Evolutionary conservation across 371 early-diverging fungal species (phyloP).

Genomic region (Homolaphlyctis polyrhiza): DNA sequence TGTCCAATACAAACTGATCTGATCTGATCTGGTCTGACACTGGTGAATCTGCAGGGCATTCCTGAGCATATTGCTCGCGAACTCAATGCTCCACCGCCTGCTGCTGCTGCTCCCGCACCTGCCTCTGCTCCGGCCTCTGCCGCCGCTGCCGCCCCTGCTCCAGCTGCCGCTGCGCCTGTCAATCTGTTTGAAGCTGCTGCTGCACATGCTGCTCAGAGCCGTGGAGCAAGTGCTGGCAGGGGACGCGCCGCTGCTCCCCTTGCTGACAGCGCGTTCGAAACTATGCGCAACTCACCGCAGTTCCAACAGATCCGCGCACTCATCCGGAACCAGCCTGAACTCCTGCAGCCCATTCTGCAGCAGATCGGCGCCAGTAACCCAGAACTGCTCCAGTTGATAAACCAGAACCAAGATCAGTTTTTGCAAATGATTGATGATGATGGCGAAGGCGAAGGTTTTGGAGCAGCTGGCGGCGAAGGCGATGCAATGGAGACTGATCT

Average conservation of each 20-base stretch:
- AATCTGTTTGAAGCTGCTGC: conserved; percentile 51
- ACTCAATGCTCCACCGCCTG: conserved; percentile 12
- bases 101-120: conserved; percentile 24
- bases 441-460: too few relatives aligned
- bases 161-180: conserved; percentile 33
- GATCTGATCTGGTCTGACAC: too few relatives aligned
- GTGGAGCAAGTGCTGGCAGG: conserved; percentile 19
- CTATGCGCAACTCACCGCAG: conserved; percentile 74
- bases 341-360: conserved; percentile 81
- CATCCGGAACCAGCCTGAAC: conserved; percentile 78
- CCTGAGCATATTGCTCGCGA: conserved; percentile 35
- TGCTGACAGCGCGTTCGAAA: conserved; percentile 32
- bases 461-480: too few relatives aligned
- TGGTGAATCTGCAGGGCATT: conserved; percentile 53
- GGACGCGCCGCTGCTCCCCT: conserved; percentile 16
- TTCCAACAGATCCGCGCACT: conserved; percentile 87
- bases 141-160: conserved; percentile 26
- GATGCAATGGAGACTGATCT: conserved; percentile 56
- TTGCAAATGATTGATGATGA: conserved; percentile 61
- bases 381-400: conserved; percentile 64
- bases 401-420: conserved; percentile 77
- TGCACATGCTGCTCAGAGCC: conserved; percentile 18
- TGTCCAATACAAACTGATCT: too few relatives aligned
- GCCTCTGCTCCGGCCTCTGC: conserved; percentile 24
- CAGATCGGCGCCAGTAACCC: conserved; percentile 84